Conservation (phyloP, 495 filamentous ascomycete species). For the Penicillium macrosclerotiorum region DNA sequence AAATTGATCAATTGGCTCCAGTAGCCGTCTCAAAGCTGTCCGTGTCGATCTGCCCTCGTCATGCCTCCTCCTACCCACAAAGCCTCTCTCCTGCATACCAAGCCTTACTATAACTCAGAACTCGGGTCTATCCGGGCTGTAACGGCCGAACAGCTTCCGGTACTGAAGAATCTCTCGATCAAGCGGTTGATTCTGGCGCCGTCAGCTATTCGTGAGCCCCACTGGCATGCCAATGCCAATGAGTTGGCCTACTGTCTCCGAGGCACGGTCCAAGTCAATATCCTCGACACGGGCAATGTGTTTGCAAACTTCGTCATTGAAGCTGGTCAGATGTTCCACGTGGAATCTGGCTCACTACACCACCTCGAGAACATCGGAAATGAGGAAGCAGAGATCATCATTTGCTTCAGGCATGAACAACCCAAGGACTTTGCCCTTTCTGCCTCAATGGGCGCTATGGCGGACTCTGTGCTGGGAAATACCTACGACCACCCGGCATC, state of each 20-base stretch:
- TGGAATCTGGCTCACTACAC: background rate
- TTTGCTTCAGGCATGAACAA: background rate
- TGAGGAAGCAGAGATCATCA: background rate
- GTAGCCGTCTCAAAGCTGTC: background rate
- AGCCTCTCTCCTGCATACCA: background rate
- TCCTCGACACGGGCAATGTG: background rate
- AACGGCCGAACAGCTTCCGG: background rate
- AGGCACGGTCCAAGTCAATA: background rate
- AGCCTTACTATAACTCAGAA: background rate
- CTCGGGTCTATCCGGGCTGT: background rate
- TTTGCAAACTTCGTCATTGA: background rate
- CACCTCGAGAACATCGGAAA: background rate
- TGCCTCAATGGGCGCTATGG: background rate
- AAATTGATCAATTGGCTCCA: background rate
- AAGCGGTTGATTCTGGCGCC: background rate
- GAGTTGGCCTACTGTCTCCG: background rate
- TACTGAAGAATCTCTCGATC: background rate
- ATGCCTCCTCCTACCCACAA: too few relatives aligned
- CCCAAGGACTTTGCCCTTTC: background rate
- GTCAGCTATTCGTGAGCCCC: background rate
- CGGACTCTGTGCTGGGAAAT: background rate
- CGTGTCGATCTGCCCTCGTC: too few relatives aligned
- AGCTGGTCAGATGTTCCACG: background rate
- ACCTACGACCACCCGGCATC: background rate
- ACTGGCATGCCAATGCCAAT: background rate